Conservation (phyloP, 306 rosid species). For the Crotalaria pallida region DNA sequence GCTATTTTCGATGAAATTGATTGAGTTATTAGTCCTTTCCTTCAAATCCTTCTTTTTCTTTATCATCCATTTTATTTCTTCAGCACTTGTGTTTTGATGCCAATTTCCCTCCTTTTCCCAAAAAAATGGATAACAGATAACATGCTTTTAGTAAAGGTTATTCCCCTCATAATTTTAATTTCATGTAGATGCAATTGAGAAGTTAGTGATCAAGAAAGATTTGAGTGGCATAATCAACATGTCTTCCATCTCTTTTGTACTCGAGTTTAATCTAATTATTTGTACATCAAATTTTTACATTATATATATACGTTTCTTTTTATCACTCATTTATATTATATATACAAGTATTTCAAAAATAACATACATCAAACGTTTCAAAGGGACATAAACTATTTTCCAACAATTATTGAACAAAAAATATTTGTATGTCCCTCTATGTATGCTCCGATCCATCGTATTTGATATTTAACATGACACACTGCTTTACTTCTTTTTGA, state of each 20-base stretch:
- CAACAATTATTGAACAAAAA: no score
- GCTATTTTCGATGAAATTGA: no score
- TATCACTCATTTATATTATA: no score
- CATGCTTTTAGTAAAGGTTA: conserved; percentile 13
- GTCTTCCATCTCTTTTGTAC: neutral
- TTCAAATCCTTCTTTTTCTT: neutral
- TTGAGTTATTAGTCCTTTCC: neutral
- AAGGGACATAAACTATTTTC: no score
- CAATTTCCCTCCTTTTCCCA: neutral
- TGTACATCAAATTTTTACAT: no score
- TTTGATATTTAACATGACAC: conserved; percentile 3
- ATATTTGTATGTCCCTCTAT: neutral
- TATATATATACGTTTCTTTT: no score
- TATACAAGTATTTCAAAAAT: no score
- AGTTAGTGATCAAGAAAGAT: conserved; percentile 32
- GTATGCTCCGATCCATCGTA: neutral
- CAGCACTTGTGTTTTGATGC: neutral
- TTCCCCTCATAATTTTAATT: neutral
- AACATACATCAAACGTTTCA: no score
- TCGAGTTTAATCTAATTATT: no score
- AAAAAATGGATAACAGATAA: neutral
- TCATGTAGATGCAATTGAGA: conserved; percentile 23
- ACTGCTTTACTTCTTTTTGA: conserved; percentile 26
- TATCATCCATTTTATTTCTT: neutral
- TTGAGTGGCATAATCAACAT: conserved; percentile 25